Percentiles rank a stretch among this genome's conserved stretches.
Conservation (phyloP, 1,284 basidiomycete species). For the Tilletia caries region DNA sequence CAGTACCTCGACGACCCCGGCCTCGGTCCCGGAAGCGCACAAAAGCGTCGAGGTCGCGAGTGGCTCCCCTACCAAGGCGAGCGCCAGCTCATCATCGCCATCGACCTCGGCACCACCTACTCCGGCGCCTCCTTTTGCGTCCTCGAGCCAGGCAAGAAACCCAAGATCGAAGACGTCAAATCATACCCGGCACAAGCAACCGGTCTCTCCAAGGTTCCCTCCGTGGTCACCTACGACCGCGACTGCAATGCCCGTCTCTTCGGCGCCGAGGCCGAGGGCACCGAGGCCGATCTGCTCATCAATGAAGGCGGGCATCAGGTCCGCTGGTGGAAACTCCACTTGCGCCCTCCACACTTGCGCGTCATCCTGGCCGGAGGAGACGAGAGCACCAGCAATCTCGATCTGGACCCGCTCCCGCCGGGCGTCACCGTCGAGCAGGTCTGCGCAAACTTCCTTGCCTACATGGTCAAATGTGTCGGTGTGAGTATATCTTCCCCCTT, state of each 20-base stretch:
- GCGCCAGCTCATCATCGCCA: conserved; percentile 22
- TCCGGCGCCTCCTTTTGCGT: conserved; percentile 21
- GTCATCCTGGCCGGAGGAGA: conserved; percentile 19
- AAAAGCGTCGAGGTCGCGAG: conserved; percentile 17
- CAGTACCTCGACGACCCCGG: conserved; percentile 19
- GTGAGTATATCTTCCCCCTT: not conserved
- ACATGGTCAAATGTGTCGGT: conserved; percentile 22
- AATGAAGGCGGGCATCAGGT: conserved; percentile 20
- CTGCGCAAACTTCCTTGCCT: conserved; percentile 20
- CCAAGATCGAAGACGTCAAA: conserved; percentile 19
- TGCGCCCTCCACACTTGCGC: conserved; percentile 19
- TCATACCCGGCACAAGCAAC: conserved; percentile 22
- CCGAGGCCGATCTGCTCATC: conserved; percentile 18
- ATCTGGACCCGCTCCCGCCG: conserved; percentile 19
- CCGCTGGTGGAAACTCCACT: conserved; percentile 23
- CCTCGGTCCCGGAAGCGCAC: conserved; percentile 6
- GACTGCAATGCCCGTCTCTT: conserved; percentile 18
- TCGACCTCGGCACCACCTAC: conserved; percentile 22
- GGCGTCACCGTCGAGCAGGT: conserved; percentile 22
- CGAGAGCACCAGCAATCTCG: conserved; percentile 13
- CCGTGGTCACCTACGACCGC: conserved; percentile 21
- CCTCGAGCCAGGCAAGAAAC: conserved; percentile 22
- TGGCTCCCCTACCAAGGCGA: conserved; percentile 22
- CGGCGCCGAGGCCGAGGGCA: conserved; percentile 22
- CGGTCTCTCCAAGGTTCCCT: conserved; percentile 22